Evolutionary conservation across 108 stramenopile genomes (phyloP), one percentile per base, ranked within the genome.

Genomic region (Fragilariopsis cylindrus): DNA sequence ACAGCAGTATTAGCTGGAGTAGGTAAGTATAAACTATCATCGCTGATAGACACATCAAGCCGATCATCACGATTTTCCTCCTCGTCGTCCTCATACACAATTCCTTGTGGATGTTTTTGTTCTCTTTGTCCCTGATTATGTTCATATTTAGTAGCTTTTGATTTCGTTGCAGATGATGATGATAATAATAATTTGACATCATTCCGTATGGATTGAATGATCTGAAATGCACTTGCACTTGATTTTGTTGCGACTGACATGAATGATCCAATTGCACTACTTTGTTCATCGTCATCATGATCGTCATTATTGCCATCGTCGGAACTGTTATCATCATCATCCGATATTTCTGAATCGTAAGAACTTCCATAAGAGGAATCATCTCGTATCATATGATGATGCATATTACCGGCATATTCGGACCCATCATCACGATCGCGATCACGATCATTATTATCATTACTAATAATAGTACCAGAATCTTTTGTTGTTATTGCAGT

Each of bases 221-320:
- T 70, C 12, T 48, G 48, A 13, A 48, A 62, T 1, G 76, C 76
- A n/a, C 72, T 70, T 1, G 76, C 76, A n/a, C 72, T 66, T n/a
- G 65, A 67, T 47, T 67, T 78, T 45, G 77, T 72, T 53, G 77
- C 68, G 12, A 68, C 77, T 42, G 77, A 78, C 11, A 75, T 42
- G 63, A 80, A 65, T 11, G 74, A 74, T 7, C 46, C 45, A 8
- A 80, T 56, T 15, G 74, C 79, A 47, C 74, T 75, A 42, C 69
- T 43, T 3, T 40, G 45, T 19, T 57, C 74, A 8, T 79, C 69
- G 46, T 66, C 71, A 43, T 46, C 48, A 43, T 66, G 64, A 43
- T 46, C 48, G 16, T 41, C n/a, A 7, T 30, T 41, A 11, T 43
- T 58, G 39, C 62, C 71, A 49, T 57, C 77, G 42, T 70, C 68